Evolutionary conservation across 1,284 basidiomycete species (phyloP), one percentile per base, ranked within the genome.

Genomic region (Retiboletus flavoniger): DNA sequence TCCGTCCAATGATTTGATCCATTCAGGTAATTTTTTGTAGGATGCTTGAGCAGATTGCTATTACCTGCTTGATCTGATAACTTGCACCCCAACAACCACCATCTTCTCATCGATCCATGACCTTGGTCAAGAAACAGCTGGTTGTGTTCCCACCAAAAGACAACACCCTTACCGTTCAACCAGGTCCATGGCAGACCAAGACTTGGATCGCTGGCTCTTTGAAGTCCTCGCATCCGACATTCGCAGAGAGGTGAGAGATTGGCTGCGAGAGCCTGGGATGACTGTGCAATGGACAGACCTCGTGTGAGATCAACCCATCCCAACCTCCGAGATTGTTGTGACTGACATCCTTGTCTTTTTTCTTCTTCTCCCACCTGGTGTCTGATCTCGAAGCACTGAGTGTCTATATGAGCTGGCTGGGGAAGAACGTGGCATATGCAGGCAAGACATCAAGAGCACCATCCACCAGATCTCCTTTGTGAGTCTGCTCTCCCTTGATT

Each of bases 151-250:
- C 4, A 24, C 24, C 24, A 24, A 24, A 24, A 24, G 24, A 31
- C 8, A 7, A 3, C 29, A 31, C 29, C 29, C 29, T 24, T 3
- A 24, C 6, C 24, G 24, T 24, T 24, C 42, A 54, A 54, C 16
- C n/a, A 91, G 89, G 90, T 91, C 90, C 46, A 79, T 89, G 72
- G 89, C 89, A 54, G 96, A 99, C 75, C 94, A 98, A 75, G 96
- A 98, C 75, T 91, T 95, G 4, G 96, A 98, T 74, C 82, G 95
- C 75, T 99, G 91, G 85, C 82, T 98, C 53, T 91, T 97, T 66
- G 96, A 99, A 71, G 91, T 95, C 45, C 82, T 96, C 32, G 88
- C 86, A 4, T 90, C 91, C 2, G 83, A 90, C 59, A 78, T 98
- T 43, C 87, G 96, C 51, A 79, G 92, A 45, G 85, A 90, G 68